A percentile compares a stretch with the other conserved stretches of the same genome.
These are phyloP conservation scores for Metschnikowia lachancei DNA, from an alignment of 805 yeast species.

Conservation along the genomic window DNA sequence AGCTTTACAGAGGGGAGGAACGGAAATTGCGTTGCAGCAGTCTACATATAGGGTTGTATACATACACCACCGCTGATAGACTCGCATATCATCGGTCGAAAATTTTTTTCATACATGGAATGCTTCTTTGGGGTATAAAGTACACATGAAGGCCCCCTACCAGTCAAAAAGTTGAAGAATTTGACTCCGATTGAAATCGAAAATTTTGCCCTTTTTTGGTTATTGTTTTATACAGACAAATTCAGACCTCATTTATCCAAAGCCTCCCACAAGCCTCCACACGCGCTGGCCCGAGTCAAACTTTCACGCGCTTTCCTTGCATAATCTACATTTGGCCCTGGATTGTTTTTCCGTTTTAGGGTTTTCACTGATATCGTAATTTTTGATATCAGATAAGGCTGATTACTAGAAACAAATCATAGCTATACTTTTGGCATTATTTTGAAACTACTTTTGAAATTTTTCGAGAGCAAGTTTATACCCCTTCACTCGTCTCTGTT, in stretches of 20 bases:
- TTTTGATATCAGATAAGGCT: neutral
- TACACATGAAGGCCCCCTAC: slow-evolving; percentile 1
- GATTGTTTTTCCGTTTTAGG: slow-evolving; percentile 3
- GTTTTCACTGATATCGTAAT: too few relatives aligned
- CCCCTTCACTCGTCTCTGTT: neutral
- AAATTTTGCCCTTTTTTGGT: neutral
- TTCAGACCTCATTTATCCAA: neutral
- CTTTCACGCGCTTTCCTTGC: slow-evolving; percentile 6
- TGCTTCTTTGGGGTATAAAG: slow-evolving; percentile 5
- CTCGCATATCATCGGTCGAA: slow-evolving; percentile 6
- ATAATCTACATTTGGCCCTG: slow-evolving; percentile 2
- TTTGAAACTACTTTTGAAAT: too few relatives aligned
- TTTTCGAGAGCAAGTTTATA: neutral
- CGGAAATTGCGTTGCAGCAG: neutral
- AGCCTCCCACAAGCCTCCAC: neutral
- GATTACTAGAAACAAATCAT: neutral
- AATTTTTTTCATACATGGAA: slow-evolving; percentile 4
- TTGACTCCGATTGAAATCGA: neutral
- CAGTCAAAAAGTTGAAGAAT: neutral
- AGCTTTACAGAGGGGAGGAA: neutral
- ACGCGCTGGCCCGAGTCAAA: slow-evolving; percentile 1
- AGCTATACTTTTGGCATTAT: neutral
- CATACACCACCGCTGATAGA: neutral
- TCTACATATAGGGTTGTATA: slow-evolving; percentile 1
- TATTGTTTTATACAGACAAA: neutral